Conservation (phyloP, 176 grass and related monocot species). For the Dactylis glomerata region DNA sequence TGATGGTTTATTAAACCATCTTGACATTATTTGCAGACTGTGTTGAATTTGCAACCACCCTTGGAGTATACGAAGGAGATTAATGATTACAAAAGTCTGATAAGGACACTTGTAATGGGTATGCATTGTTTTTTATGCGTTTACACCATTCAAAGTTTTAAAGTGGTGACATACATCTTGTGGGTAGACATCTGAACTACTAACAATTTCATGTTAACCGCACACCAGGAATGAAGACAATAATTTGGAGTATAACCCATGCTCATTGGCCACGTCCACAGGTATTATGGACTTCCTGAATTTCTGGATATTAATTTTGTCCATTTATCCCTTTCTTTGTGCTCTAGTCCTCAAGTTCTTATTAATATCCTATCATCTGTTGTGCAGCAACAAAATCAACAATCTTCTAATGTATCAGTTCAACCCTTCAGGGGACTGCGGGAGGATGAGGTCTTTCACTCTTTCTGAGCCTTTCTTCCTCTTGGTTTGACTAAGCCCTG, state of each 20-base stretch:
- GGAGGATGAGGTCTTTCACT: slow-evolving; percentile 81
- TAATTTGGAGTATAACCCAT: slow-evolving; percentile 99
- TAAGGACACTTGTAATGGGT: slow-evolving; percentile 94
- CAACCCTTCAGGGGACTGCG: slow-evolving; percentile 78
- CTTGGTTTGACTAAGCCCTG: slow-evolving; percentile 16
- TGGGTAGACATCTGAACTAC: background rate
- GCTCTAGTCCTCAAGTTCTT: slow-evolving; percentile 20
- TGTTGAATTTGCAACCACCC: slow-evolving; percentile 95
- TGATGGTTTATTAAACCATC: slow-evolving; percentile 12
- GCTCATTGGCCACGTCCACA: slow-evolving; percentile 83
- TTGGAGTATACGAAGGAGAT: slow-evolving; percentile 95
- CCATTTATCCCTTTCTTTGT: slow-evolving; percentile 11
- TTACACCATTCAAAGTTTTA: slow-evolving; percentile 15
- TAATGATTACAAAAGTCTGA: slow-evolving; percentile 96
- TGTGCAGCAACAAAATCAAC: slow-evolving; percentile 84
- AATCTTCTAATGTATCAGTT: slow-evolving; percentile 72
- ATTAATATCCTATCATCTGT: slow-evolving; percentile 41
- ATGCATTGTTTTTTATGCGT: slow-evolving; percentile 35
- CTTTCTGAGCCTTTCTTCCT: slow-evolving; percentile 22
- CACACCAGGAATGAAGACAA: slow-evolving; percentile 95
- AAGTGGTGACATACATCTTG: background rate
- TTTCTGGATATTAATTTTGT: background rate
- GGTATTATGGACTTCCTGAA: slow-evolving; percentile 44
- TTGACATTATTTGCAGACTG: slow-evolving; percentile 53
- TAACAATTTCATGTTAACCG: slow-evolving; percentile 25